Base-by-base conservation (phyloP, 139 green algal genomes). In the Ostreobium quekettii region DNA sequence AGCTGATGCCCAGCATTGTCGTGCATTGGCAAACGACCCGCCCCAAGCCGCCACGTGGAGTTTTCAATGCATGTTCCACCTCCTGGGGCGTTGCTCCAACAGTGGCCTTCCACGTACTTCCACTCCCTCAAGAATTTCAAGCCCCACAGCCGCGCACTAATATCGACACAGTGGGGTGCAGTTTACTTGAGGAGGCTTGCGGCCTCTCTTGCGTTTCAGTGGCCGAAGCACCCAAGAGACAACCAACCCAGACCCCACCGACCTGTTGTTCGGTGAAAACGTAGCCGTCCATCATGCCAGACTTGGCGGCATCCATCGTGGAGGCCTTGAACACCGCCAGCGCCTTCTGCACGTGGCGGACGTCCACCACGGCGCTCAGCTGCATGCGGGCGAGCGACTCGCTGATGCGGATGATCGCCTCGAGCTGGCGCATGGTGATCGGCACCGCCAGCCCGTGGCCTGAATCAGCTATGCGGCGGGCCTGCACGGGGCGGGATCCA, bases 351-450 rank as follows among this genome's bases (percentile, higher is more conserved):
- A 96, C 91, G 62, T 97, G 88, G 47, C 75, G 74, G 64, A 87
- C 81, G 4, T 75, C 86, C 7, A 83, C 91, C 47, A 75, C 74
- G 1, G 58, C 74, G 24, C 47, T 76, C 71, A 98, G 80, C 63
- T 83, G 65, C 94, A 99, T 98, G 64, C 87, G 86, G 5, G 94
- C 94, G 49, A 97, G 80, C 1, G 81, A 81, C 83, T 99, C 94
- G 30, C 74, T 80, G 64, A 99, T 85, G 56, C 94, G 88, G 24
- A 98, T 81, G 31, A 99, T 80, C 2, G 94, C 93, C 83, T 99
- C 94, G 66, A 99, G 85, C 87, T 98, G 93, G 15, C 93, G 80
- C 47, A 98, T 91, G 1, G 92, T 97, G 67, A 98, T 90, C 3
- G 93, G 93, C 38, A 98, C 86, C 15, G 89, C 82, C 36, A 85